Conservation (phyloP, 106 monocot genomes). For the Dioscorea alata region DNA sequence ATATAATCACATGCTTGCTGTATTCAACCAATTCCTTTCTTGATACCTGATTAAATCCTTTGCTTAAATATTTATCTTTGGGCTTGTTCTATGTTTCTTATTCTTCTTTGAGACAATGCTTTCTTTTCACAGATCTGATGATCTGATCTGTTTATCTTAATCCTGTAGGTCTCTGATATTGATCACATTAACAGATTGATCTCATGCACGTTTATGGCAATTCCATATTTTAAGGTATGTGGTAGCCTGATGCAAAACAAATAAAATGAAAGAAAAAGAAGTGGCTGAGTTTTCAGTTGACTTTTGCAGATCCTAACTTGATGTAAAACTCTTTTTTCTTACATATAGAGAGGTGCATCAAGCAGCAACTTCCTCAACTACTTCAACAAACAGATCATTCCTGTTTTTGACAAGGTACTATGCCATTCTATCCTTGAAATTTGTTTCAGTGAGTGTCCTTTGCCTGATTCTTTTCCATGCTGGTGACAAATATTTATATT, state of each 20-base stretch:
- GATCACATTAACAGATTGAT: constrained; percentile 92
- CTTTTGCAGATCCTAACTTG: not conserved
- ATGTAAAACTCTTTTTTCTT: not conserved
- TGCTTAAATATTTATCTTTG: no score
- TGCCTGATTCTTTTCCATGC: not conserved
- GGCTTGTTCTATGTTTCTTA: no score
- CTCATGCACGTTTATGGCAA: constrained; percentile 95
- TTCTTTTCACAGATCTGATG: no score
- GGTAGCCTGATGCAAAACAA: not conserved
- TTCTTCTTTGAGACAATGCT: no score
- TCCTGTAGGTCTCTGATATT: constrained; percentile 73
- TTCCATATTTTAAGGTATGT: constrained; percentile 86
- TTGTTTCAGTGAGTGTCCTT: not conserved
- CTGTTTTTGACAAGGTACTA: constrained; percentile 94
- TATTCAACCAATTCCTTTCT: no score
- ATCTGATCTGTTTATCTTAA: not conserved
- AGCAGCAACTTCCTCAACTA: constrained; percentile 89
- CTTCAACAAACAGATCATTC: constrained; percentile 81
- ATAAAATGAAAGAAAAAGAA: not conserved
- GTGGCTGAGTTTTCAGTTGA: no score
- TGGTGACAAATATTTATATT: no score
- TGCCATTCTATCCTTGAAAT: not conserved
- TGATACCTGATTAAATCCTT: no score
- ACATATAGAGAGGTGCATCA: constrained; percentile 79
- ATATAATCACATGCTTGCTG: no score